Percentiles rank a stretch among this genome's conserved stretches.
These are phyloP conservation scores for Theileria annulata DNA, from an alignment of 169 alveolate species.

Conservation along the genomic window DNA sequence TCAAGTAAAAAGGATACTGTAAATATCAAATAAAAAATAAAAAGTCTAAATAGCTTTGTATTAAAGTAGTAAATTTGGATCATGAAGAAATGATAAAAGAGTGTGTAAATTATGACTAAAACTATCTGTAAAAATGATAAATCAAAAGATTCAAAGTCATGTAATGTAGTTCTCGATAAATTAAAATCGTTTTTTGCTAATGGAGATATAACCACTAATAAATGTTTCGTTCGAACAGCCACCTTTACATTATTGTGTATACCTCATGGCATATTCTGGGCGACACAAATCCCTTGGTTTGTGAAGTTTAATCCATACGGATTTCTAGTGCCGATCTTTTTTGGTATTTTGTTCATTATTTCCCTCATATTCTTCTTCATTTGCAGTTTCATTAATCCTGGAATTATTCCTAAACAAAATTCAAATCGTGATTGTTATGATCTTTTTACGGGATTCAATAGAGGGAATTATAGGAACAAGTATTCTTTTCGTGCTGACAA, in stretches of 20 bases:
- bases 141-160: background rate
- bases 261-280: constrained; percentile 29
- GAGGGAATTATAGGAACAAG: constrained; percentile 1
- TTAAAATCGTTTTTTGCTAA: background rate
- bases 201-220: background rate
- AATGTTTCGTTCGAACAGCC: constrained; percentile 7
- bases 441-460: constrained; percentile 31
- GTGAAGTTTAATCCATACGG: background rate
- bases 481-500: constrained; percentile 8
- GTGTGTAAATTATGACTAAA: background rate
- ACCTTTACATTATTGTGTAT: background rate
- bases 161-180: background rate
- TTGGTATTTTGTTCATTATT: constrained; percentile 14
- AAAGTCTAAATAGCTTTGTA: background rate
- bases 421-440: constrained; percentile 23
- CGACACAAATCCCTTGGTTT: constrained; percentile 49
- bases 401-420: constrained; percentile 47
- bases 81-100: background rate
- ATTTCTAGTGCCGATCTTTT: constrained; percentile 19
- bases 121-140: background rate
- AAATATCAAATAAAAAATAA: background rate
- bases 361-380: constrained; percentile 30
- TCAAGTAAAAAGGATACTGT: background rate
- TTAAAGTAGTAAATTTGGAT: background rate
- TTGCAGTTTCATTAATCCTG: constrained; percentile 44